These are phyloP conservation scores for Sanghuangporus weigelae DNA, from an alignment of 1,284 basidiomycete genomes.

Conservation along the genomic window DNA sequence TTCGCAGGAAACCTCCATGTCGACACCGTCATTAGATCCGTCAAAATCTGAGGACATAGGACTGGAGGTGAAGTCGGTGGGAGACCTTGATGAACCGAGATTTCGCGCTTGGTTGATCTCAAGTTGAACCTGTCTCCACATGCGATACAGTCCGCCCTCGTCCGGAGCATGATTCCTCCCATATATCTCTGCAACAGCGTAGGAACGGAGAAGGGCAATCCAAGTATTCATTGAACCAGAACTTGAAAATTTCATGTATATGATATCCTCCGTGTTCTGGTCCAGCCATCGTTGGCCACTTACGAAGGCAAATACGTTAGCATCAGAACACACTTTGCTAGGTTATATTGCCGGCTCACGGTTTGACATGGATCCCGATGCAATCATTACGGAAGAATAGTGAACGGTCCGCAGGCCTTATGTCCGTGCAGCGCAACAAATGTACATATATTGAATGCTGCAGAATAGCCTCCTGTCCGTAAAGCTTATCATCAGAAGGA, in stretches of 20 bases:
- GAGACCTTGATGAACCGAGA: constrained; percentile 44
- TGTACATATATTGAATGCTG: constrained; percentile 71
- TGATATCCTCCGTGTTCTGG: constrained; percentile 50
- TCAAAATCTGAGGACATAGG: constrained; percentile 20
- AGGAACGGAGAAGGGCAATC: constrained; percentile 70
- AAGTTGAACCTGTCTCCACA: constrained; percentile 78
- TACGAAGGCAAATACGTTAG: constrained; percentile 2
- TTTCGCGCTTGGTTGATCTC: constrained; percentile 65
- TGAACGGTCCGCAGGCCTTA: constrained; percentile 63
- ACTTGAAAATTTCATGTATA: constrained; percentile 64
- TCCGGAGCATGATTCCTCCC: constrained; percentile 47
- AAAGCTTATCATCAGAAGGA: background rate
- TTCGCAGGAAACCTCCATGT: constrained; percentile 68
- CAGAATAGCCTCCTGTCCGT: constrained; percentile 54
- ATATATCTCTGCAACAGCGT: constrained; percentile 72
- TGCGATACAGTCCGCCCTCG: constrained; percentile 75
- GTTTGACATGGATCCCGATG: constrained; percentile 57
- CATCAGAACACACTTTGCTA: constrained; percentile 6
- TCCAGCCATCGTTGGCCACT: constrained; percentile 61
- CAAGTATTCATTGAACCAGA: constrained; percentile 59
- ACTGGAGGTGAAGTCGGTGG: constrained; percentile 24
- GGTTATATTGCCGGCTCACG: constrained; percentile 33
- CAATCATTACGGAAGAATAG: constrained; percentile 68
- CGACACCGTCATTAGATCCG: constrained; percentile 46
- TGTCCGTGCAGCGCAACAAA: constrained; percentile 66